Conservation (phyloP, 768 basidiomycete species). For the Mycena vulgaris region DNA sequence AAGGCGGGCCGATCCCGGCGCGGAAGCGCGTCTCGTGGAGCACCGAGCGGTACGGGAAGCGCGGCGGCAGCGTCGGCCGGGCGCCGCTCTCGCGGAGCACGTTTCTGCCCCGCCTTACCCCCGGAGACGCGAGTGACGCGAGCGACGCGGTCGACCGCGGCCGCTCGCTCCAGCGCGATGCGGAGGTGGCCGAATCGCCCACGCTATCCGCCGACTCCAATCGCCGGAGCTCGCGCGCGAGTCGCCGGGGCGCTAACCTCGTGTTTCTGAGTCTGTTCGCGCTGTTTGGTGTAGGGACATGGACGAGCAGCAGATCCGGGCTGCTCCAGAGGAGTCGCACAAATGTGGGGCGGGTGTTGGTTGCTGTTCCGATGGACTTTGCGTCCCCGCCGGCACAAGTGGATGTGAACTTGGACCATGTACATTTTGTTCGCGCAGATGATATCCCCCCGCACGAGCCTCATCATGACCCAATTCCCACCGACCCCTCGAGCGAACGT, state of each 20-base stretch:
- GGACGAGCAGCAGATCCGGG: conserved; percentile 52
- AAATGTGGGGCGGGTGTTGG: conserved; percentile 66
- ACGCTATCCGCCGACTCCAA: conserved; percentile 42
- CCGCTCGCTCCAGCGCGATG: conserved; percentile 60
- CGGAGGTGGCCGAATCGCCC: conserved; percentile 40
- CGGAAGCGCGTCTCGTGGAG: conserved; percentile 80
- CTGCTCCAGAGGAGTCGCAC: conserved; percentile 45
- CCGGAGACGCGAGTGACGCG: conserved; percentile 52
- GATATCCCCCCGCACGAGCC: conserved; percentile 43
- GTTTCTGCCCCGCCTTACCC: conserved; percentile 53
- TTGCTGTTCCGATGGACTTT: conserved; percentile 35
- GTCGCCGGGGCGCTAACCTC: conserved; percentile 81
- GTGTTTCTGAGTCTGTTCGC: conserved; percentile 87
- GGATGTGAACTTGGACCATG: conserved; percentile 10
- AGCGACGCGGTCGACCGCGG: conserved; percentile 57
- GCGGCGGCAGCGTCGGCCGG: conserved; percentile 64
- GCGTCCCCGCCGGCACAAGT: conserved; percentile 22
- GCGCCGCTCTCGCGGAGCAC: conserved; percentile 51
- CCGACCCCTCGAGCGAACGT: conserved; percentile 59
- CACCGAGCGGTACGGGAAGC: conserved; percentile 62
- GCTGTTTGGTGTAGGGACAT: conserved; percentile 77
- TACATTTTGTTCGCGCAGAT: conserved; percentile 16
- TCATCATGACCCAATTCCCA: conserved; percentile 39
- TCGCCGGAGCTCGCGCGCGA: conserved; percentile 72
- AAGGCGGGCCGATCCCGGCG: conserved; percentile 62